These are phyloP conservation scores for Artemisia annua DNA, from an alignment of 129 eudicot genomes.

Conservation along the genomic window DNA sequence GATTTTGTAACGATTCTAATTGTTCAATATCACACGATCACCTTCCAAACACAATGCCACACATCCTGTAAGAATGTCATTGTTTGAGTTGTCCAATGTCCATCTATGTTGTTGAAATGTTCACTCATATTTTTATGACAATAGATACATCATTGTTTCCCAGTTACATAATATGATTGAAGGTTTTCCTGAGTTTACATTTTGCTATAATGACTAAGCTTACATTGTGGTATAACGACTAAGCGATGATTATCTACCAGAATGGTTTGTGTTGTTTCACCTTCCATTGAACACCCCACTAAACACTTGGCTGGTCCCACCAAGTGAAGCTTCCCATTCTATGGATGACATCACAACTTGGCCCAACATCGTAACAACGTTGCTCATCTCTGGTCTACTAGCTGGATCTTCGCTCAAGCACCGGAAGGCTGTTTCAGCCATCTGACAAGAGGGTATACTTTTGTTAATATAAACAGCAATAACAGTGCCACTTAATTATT, in stretches of 20 bases:
- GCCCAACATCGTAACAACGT: conserved; percentile 31
- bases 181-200: conserved; percentile 3
- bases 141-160: background rate
- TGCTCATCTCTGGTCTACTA: conserved; percentile 39
- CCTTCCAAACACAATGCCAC: too few species aligned
- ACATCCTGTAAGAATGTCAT: too few species aligned
- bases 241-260: background rate
- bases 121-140: background rate
- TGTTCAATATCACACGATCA: too few species aligned
- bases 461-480: background rate
- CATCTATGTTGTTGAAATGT: too few species aligned
- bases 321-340: conserved; percentile 50
- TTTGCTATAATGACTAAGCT: background rate
- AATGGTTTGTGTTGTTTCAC: conserved; percentile 15
- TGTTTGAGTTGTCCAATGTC: too few species aligned
- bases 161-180: background rate
- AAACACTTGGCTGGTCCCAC: conserved; percentile 38
- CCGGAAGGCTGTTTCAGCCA: conserved; percentile 36
- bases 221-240: too few species aligned
- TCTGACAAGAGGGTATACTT: conserved; percentile 23
- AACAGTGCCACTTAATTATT: too few species aligned
- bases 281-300: conserved; percentile 32
- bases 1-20: too few species aligned
- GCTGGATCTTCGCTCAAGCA: conserved; percentile 39
- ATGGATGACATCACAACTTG: conserved; percentile 36